Percentiles rank a stretch among this genome's conserved stretches.
These are phyloP conservation scores for Trichoderma sp. DNA, from an alignment of 2,329 filamentous ascomycete genomes.

Conservation along the genomic window DNA sequence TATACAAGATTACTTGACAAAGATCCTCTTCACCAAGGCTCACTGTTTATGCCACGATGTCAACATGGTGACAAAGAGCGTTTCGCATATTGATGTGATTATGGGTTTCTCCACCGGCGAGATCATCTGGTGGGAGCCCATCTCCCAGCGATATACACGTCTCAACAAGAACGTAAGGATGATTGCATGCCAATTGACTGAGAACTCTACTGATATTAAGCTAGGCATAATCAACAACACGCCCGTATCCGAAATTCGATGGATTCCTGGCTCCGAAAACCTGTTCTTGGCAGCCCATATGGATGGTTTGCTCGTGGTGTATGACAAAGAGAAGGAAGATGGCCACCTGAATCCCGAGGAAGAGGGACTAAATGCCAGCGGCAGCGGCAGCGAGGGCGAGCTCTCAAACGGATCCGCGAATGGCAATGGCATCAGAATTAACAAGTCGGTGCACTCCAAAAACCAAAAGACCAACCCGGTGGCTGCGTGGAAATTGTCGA, in stretches of 20 bases:
- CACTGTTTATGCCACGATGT: slow-evolving; percentile 95
- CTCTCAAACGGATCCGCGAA: slow-evolving; percentile 35
- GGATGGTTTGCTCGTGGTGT: slow-evolving; percentile 88
- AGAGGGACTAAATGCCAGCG: slow-evolving; percentile 65
- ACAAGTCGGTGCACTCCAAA: slow-evolving; percentile 90
- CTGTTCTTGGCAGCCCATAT: slow-evolving; percentile 89
- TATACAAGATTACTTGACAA: slow-evolving; percentile 84
- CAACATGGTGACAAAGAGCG: slow-evolving; percentile 77
- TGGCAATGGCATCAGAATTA: slow-evolving; percentile 64
- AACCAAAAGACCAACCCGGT: slow-evolving; percentile 95
- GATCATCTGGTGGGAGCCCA: slow-evolving; percentile 98
- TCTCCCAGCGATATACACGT: slow-evolving; percentile 91
- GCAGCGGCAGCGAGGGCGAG: slow-evolving; percentile 58
- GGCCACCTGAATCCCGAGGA: slow-evolving; percentile 74
- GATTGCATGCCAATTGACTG: neutral
- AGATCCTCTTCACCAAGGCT: slow-evolving; percentile 95
- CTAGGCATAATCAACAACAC: slow-evolving; percentile 80
- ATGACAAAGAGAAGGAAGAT: slow-evolving; percentile 97
- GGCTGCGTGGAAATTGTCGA: slow-evolving; percentile 88
- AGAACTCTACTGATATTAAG: neutral
- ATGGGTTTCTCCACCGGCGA: slow-evolving; percentile 97
- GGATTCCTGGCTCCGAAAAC: slow-evolving; percentile 93
- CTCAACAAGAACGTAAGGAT: slow-evolving; percentile 84
- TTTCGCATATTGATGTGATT: slow-evolving; percentile 82
- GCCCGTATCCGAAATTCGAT: slow-evolving; percentile 82